Percentiles rank a stretch among this genome's conserved stretches.
Evolutionary conservation across 1,284 basidiomycete genomes (phyloP).

Genomic region (Trametes versicolor): DNA sequence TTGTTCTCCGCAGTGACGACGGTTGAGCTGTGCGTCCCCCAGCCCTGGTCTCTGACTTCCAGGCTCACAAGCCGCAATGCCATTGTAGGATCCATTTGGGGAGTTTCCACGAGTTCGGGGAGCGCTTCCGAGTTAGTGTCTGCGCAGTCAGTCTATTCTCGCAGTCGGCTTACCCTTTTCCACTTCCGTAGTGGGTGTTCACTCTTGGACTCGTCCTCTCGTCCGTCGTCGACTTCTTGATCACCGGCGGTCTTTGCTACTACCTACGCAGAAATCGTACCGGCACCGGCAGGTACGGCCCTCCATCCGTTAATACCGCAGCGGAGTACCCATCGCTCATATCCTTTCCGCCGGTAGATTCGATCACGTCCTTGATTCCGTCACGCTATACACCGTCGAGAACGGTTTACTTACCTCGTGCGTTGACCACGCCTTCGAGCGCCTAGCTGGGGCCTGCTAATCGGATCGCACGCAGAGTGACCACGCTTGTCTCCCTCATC

Average conservation of each 20-base stretch:
- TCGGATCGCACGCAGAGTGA: constrained; percentile 26
- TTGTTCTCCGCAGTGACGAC: constrained; percentile 28
- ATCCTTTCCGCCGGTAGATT: constrained; percentile 22
- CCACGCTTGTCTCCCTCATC: constrained; percentile 34
- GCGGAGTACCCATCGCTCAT: not conserved
- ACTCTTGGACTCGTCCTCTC: constrained; percentile 33
- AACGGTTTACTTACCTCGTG: constrained; percentile 38
- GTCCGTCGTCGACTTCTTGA: constrained; percentile 33
- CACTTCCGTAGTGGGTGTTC: constrained; percentile 34
- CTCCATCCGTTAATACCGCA: constrained; percentile 24
- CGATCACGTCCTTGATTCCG: constrained; percentile 35
- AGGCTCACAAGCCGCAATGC: not conserved
- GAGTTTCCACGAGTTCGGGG: constrained; percentile 33
- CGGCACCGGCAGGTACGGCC: constrained; percentile 24
- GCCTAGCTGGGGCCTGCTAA: constrained; percentile 12
- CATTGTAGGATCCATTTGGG: constrained; percentile 29
- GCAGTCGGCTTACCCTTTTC: constrained; percentile 12
- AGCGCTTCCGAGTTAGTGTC: constrained; percentile 29
- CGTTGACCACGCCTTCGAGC: constrained; percentile 15
- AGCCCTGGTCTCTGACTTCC: not conserved
- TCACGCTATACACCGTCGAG: constrained; percentile 38
- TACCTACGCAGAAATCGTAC: constrained; percentile 29
- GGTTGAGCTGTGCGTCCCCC: constrained; percentile 29
- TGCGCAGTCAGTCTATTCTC: constrained; percentile 3
- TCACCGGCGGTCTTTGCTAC: constrained; percentile 31